Evolutionary conservation across 768 basidiomycete genomes (phyloP).

Genomic region (Myochromella boudieri): DNA sequence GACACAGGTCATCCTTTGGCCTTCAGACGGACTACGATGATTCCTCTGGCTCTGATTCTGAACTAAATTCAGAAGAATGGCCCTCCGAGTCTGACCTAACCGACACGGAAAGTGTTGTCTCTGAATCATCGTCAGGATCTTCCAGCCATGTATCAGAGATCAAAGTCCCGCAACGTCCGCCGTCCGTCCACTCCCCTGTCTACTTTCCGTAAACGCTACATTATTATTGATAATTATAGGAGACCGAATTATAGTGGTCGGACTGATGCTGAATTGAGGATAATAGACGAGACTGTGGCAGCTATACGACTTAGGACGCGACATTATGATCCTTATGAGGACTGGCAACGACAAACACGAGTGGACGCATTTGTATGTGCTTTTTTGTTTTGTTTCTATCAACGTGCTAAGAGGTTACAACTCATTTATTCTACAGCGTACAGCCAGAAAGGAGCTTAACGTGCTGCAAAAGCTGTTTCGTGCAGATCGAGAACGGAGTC

Average conservation of each 20-base stretch:
- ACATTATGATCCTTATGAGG: conserved; percentile 56
- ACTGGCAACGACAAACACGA: conserved; percentile 53
- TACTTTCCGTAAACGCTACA: neutral
- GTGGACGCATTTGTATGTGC: conserved; percentile 50
- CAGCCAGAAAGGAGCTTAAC: conserved; percentile 43
- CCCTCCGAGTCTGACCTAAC: conserved; percentile 35
- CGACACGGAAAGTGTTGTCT: conserved; percentile 20
- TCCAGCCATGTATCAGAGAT: conserved; percentile 44
- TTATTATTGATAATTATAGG: conserved; percentile 1
- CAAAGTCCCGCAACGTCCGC: conserved; percentile 31
- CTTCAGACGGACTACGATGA: conserved; percentile 50
- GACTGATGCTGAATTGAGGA: conserved; percentile 38
- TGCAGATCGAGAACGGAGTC: conserved; percentile 47
- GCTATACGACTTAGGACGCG: conserved; percentile 51
- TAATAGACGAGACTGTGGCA: conserved; percentile 49
- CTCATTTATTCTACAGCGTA: conserved; percentile 29
- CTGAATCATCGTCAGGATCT: conserved; percentile 31
- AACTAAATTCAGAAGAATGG: conserved; percentile 32
- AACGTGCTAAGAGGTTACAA: neutral
- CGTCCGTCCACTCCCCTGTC: conserved; percentile 26
- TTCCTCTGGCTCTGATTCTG: conserved; percentile 25
- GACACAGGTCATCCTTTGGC: conserved; percentile 54
- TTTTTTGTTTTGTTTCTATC: neutral
- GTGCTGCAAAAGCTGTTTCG: conserved; percentile 30
- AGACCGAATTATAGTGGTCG: conserved; percentile 27